phyloP scores from a whole-genome alignment of 345 rosid species.

The Cardamine resedifolia region DNA sequence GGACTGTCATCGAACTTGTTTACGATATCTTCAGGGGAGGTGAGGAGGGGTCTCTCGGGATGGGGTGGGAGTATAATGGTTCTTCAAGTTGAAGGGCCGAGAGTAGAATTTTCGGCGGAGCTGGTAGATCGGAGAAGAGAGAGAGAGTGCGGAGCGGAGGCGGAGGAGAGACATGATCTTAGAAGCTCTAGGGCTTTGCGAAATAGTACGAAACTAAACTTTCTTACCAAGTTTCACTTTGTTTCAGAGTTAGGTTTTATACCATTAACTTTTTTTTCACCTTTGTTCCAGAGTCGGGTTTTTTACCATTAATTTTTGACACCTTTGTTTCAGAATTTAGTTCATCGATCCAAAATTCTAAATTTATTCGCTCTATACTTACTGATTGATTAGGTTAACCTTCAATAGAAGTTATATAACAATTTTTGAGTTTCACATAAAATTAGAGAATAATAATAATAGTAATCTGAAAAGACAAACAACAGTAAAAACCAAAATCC shows the following conservation, averaged over 20 bases:
- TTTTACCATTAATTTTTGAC: too few species aligned
- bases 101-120: background rate
- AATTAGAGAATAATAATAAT: background rate
- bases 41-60: background rate
- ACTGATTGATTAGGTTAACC: background rate
- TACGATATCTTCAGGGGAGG: background rate
- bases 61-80: background rate
- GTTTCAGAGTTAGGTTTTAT: too few species aligned
- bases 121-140: background rate
- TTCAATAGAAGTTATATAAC: background rate
- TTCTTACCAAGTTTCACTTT: too few species aligned
- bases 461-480: background rate
- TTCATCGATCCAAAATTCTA: background rate
- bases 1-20: background rate
- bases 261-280: too few species aligned
- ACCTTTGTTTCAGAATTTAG: too few species aligned
- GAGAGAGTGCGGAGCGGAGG: background rate
- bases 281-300: too few species aligned
- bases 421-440: background rate
- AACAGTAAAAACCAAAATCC: slow-evolving; percentile 21
- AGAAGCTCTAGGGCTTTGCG: too few species aligned
- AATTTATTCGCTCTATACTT: background rate
- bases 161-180: background rate
- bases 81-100: background rate
- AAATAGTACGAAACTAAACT: too few species aligned